Conservation (phyloP, 176 grass and related monocot genomes). For the Alopecurus myosuroides region DNA sequence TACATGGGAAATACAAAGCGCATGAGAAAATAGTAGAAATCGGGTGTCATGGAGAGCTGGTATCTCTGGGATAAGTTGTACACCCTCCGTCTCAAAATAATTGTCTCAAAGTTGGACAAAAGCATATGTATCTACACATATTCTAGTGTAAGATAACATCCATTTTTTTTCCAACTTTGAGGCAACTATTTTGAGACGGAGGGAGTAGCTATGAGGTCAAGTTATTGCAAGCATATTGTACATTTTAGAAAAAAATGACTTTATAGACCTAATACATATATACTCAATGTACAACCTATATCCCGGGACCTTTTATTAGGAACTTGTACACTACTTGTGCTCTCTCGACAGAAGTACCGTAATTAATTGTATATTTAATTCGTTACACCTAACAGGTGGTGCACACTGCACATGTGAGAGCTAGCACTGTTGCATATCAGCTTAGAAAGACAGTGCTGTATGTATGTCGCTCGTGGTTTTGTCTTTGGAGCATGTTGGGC, state of each 20-base stretch:
- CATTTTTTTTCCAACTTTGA: too few species aligned
- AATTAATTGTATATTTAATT: neutral
- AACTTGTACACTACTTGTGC: neutral
- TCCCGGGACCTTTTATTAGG: too few species aligned
- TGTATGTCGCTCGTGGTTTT: neutral
- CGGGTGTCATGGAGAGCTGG: too few species aligned
- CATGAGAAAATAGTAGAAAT: neutral
- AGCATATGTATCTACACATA: too few species aligned
- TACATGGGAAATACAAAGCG: neutral
- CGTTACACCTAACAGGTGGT: neutral
- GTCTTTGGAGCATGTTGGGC: slow-evolving; percentile 12
- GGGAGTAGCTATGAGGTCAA: too few species aligned
- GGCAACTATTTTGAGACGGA: too few species aligned
- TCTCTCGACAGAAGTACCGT: neutral
- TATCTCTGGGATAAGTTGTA: too few species aligned
- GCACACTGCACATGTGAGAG: neutral
- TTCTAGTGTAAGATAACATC: too few species aligned
- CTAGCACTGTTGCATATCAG: neutral
- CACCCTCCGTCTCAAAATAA: too few species aligned
- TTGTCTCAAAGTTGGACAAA: too few species aligned
- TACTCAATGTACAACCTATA: neutral
- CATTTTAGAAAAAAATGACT: neutral
- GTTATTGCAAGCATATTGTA: neutral
- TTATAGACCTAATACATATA: neutral
- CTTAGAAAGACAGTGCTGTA: neutral